Evolutionary conservation across 2,329 filamentous ascomycete species (phyloP).

Genomic region (Coleophoma eucalyptorum): DNA sequence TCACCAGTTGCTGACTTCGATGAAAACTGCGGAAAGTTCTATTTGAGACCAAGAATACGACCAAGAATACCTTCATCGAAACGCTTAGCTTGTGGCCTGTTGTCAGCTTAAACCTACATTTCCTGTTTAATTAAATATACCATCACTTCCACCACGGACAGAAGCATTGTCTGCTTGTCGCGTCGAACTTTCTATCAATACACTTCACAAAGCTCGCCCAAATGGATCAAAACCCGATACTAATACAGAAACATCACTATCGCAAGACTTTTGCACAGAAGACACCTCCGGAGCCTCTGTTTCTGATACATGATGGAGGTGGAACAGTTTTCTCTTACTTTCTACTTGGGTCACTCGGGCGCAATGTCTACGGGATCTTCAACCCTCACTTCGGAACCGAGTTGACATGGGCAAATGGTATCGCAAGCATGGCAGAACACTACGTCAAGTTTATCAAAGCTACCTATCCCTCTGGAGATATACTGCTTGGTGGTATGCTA

Average conservation of each 20-base stretch:
- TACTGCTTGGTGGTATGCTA: conserved; percentile 1
- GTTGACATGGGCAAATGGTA: neutral
- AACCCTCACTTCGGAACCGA: conserved; percentile 1
- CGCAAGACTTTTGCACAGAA: conserved; percentile 1
- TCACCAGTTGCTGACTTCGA: no score
- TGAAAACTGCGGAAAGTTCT: no score
- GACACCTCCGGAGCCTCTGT: neutral
- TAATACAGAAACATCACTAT: conserved; percentile 1
- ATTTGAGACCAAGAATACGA: no score
- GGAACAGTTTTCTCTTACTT: conserved; percentile 2
- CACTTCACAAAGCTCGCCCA: neutral
- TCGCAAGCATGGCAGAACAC: conserved; percentile 1
- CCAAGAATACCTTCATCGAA: no score
- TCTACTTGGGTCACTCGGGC: neutral
- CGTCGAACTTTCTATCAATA: neutral
- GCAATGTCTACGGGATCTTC: neutral
- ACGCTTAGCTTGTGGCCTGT: no score
- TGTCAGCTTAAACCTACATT: no score
- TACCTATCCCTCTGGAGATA: neutral
- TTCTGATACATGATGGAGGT: conserved; percentile 3
- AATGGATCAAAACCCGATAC: neutral
- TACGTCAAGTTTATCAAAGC: neutral
- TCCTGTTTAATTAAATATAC: neutral
- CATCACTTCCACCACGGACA: neutral
- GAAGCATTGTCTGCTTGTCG: neutral